These are phyloP conservation scores for Hanseniaspora hatyaiensis DNA, from an alignment of 805 yeast genomes.

Conservation along the genomic window DNA sequence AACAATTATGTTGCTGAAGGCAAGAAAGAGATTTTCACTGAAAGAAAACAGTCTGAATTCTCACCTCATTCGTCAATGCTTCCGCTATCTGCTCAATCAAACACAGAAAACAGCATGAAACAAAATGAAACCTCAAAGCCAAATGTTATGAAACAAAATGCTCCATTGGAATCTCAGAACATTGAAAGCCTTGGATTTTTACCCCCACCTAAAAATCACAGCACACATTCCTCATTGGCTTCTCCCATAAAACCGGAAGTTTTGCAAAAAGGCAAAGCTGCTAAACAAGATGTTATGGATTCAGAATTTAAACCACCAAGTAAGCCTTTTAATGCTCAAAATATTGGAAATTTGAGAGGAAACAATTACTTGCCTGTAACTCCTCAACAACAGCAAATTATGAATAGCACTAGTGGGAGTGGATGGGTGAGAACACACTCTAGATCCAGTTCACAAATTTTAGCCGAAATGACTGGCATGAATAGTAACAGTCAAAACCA, in stretches of 20 bases:
- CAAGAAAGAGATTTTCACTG: not conserved
- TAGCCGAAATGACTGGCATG: constrained; percentile 15
- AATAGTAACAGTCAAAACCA: not conserved
- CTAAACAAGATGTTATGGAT: not conserved
- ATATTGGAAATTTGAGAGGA: not conserved
- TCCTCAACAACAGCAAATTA: constrained; percentile 11
- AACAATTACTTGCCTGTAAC: constrained; percentile 9
- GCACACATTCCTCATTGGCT: constrained; percentile 1
- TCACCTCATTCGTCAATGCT: constrained; percentile 5
- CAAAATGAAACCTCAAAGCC: not conserved
- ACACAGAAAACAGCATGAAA: not conserved
- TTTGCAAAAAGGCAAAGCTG: not conserved
- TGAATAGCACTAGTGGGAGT: not conserved
- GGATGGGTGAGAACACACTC: constrained; percentile 14
- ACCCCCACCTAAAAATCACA: not conserved
- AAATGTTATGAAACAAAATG: not conserved
- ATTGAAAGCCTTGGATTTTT: not conserved
- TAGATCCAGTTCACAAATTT: constrained; percentile 16
- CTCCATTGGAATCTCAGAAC: not conserved
- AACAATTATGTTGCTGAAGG: not conserved
- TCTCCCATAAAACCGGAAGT: constrained; percentile 1
- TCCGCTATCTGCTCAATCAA: not conserved
- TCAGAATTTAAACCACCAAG: constrained; percentile 10
- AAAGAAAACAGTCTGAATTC: constrained; percentile 3
- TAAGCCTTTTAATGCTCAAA: constrained; percentile 1